A percentile compares a stretch with the other conserved stretches of the same genome.
These are phyloP conservation scores for Dalbergia oliveri DNA, from an alignment of 306 rosid species.

Conservation along the genomic window DNA sequence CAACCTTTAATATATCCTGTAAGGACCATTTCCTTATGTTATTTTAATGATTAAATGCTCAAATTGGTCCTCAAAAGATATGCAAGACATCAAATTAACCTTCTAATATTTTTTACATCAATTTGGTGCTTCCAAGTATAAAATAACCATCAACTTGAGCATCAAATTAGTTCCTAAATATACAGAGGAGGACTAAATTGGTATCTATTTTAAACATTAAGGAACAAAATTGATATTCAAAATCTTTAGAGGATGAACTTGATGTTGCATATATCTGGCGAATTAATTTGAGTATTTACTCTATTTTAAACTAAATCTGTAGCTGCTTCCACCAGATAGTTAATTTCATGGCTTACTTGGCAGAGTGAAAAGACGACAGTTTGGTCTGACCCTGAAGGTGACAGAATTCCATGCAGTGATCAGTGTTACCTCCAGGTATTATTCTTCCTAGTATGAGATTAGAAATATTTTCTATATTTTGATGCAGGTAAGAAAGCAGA, in stretches of 20 bases:
- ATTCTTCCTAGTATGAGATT: slow-evolving; percentile 39
- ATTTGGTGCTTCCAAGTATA: neutral
- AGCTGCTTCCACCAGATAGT: slow-evolving; percentile 44
- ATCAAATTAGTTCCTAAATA: neutral
- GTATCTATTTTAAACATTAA: neutral
- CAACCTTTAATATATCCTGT: slow-evolving; percentile 82
- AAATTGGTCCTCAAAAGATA: neutral
- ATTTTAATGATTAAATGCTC: neutral
- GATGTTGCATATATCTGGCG: neutral
- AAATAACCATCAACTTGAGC: neutral
- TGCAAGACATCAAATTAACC: no score
- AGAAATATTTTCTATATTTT: slow-evolving; percentile 29
- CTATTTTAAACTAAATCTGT: neutral
- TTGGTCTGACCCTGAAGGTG: slow-evolving; percentile 80
- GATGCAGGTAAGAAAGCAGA: slow-evolving; percentile 14
- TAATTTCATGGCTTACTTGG: slow-evolving; percentile 54
- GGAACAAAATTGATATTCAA: no score
- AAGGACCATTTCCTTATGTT: slow-evolving; percentile 52
- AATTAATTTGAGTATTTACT: neutral
- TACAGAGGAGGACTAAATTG: neutral
- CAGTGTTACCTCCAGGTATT: slow-evolving; percentile 88
- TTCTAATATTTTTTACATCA: neutral
- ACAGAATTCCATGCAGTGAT: slow-evolving; percentile 82
- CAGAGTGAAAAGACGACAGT: slow-evolving; percentile 81
- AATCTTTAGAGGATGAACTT: neutral